A percentile compares a stretch with the other conserved stretches of the same genome.
These are phyloP conservation scores for Daedaleopsis nitida DNA, from an alignment of 768 basidiomycete genomes.

Conservation along the genomic window DNA sequence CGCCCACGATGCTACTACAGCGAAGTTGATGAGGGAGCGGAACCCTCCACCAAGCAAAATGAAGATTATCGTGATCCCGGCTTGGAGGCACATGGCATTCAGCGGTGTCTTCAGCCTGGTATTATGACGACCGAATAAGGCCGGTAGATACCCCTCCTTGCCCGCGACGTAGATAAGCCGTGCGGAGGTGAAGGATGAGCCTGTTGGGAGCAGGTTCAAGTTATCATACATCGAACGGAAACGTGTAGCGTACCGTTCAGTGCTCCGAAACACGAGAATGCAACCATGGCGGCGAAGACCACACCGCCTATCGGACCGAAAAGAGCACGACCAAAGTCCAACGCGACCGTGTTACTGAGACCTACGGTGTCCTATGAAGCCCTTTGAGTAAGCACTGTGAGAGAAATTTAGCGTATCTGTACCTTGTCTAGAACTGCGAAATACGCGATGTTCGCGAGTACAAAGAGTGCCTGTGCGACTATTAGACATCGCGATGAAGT, in stretches of 20 bases:
- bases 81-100: constrained; percentile 84
- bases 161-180: constrained; percentile 89
- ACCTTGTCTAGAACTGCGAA: constrained; percentile 91
- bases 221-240: background rate
- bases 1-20: constrained; percentile 83
- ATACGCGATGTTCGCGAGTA: constrained; percentile 86
- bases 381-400: background rate
- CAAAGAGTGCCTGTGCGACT: constrained; percentile 61
- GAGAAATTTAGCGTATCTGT: background rate
- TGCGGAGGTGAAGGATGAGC: constrained; percentile 74
- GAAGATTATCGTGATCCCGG: constrained; percentile 71
- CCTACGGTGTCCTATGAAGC: constrained; percentile 57
- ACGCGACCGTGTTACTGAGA: constrained; percentile 82
- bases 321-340: constrained; percentile 88
- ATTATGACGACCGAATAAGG: constrained; percentile 79
- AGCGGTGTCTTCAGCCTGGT: constrained; percentile 77
- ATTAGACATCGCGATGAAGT: background rate
- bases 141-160: constrained; percentile 84
- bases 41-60: constrained; percentile 90
- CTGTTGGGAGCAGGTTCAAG: constrained; percentile 36
- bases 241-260: constrained; percentile 63
- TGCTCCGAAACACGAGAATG: constrained; percentile 94
- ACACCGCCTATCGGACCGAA: constrained; percentile 88
- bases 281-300: constrained; percentile 88
- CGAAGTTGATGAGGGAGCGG: constrained; percentile 85